Evolutionary conservation across 495 filamentous ascomycete species (phyloP), one percentile per base, ranked within the genome.

Genomic region (Filosporella fistucella): DNA sequence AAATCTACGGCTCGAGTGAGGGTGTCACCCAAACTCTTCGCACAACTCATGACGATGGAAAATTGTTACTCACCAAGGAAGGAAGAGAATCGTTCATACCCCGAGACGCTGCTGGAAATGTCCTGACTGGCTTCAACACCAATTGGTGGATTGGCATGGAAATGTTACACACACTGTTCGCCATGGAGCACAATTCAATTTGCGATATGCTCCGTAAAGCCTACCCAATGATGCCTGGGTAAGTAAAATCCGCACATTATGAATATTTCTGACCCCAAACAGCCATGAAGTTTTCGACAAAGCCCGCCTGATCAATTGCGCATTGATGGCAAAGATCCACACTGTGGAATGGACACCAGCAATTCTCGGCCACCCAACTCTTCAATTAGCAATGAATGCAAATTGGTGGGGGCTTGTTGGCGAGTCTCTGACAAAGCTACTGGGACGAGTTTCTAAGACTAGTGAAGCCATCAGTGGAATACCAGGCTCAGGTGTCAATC

Each of bases 321-420:
- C 68, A 0, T 45, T 72, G 23, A 69, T 70, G 65, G 68, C 68
- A 25, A 72, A 72, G 52, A 70, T 72, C 49, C 68, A 72, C 54
- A 72, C 68, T 0, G 56, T 69, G 3, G 68, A 72, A 56, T 72
- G 68, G 68, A 70, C 68, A 22, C 68, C 68, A 6, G 67, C 65
- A 0, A 72, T 72, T 43, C 56, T 72, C 2, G 62, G 57, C 3
- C 68, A 72, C 33, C 68, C 68, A 11, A 58, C 68, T 1, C 52
- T 72, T 7, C 17, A 72, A 36, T 49, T 67, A 25, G 61, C 41
- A 28, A 63, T 72, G 62, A 38, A 52, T 25, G 63, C 65, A 43
- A 70, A 72, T 46, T 72, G 68, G 68, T 70, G 64, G 68, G 68
- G 68, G 14, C 36, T 72, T 20, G 42, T 63, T 8, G 68, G 68